Evolutionary conservation across 371 early-diverging fungal species (phyloP), one percentile per base, ranked within the genome.

Genomic region (Apophysomyces elegans): DNA sequence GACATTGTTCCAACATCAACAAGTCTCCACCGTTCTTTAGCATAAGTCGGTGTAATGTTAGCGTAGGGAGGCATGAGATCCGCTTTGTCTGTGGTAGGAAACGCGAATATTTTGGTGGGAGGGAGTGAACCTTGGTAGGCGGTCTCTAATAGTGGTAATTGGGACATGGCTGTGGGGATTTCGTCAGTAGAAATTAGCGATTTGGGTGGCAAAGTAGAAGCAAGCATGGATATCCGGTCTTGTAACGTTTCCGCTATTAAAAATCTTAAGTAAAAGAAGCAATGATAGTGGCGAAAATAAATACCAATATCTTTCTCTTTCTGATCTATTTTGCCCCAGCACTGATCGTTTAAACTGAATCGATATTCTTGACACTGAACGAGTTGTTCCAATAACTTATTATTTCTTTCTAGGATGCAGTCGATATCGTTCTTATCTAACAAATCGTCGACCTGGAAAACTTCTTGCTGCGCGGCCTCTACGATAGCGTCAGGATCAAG

Each of bases 91-190:
- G 73, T 79, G 7, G 82, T 79, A 0, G 84, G 83, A 62, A 80
- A 87, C 0, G 88, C 86, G 59, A 87, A 87, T 5, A 81, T 72
- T 41, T 83, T 83, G 58, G 73, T 83, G 46, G 86, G 79, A 38
- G 85, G 85, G 38, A 87, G 59, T 11, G 84, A 66, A 12, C 88
- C 88, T 37, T 78, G 73, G 62, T 84, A 87, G 1, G 80, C 77
- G 0, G 85, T 37, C 50, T 85, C 84, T 39, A 69, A 69, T 37
- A 79, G 60, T 1, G 86, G 84, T 9, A 84, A 66, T 21, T 73
- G 72, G 3, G 70, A 64, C 76, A 87, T 86, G 13, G 86, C 70
- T 9, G 72, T 61, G 61, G 84, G 81, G n/a, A 87, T 64, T 6
- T 75, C 67, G 37, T 73, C 67, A 13, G 71, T 11, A 36, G 76